Evolutionary conservation across 306 rosid species (phyloP), one percentile per base, ranked within the genome.

Genomic region (Adenanthera pavonina): DNA sequence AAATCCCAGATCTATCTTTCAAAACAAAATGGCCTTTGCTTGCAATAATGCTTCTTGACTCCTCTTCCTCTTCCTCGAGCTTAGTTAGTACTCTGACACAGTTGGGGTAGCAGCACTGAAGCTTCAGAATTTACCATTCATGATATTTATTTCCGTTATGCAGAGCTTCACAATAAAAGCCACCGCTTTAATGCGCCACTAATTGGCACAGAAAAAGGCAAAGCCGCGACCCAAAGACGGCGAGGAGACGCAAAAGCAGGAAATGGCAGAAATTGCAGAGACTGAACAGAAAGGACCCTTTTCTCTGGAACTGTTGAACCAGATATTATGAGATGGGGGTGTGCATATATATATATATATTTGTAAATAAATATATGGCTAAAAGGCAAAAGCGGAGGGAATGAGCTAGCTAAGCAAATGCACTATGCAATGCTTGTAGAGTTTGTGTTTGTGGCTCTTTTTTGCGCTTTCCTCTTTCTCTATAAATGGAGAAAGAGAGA

Each of bases 111-210:
- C 0, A 53, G 59, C 2, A 49, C 64, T 73, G 72, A 60, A 68
- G 79, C 44, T 13, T 46, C 72, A 60, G 76, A 84, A 81, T 78
- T 75, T 60, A 72, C 56, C 78, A 54, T 81, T 81, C 64, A 70
- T 33, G 34, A 75, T 8, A 36, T 66, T 80, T 20, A 25, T 54
- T 54, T 54, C 60, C 17, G 62, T 7, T 72, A 53, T 56, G 33
- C 72, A 68, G 10, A 56, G 61, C 33, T n/a, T 6, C 67, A 73
- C 64, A 68, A 86, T 56, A 78, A 86, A 81, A 59, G 76, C 74
- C 77, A 48, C 81, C 40, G 79, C 47, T 86, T 85, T 67, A 91
- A 91, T 85, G 94, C 59, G 89, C 93, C 92, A 89, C 90, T 82
- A 85, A 85, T 90, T 76, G 61, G 85, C 78, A 77, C 82, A 82